Conservation (phyloP, 2,329 filamentous ascomycete genomes). For the Colletotrichum eremochloae region DNA sequence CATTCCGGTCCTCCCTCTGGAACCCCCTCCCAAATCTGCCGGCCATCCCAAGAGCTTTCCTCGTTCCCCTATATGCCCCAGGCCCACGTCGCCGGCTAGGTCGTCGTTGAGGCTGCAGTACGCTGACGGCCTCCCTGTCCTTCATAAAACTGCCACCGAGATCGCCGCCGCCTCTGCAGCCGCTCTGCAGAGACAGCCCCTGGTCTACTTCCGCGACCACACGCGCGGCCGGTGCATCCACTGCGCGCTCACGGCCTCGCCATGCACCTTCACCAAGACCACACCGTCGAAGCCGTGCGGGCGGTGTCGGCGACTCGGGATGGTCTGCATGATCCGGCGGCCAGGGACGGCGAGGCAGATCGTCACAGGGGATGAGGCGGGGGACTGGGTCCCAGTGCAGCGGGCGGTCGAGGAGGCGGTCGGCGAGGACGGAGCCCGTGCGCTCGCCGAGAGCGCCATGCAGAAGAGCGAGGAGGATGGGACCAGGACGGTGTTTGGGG, state of each 20-base stretch:
- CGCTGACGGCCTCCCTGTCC: constrained; percentile 9
- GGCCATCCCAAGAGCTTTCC: background rate
- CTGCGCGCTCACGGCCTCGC: constrained; percentile 11
- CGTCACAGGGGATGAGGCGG: background rate
- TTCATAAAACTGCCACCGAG: background rate
- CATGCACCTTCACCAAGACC: constrained; percentile 14
- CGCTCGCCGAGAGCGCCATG: constrained; percentile 1
- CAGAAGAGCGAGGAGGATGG: background rate
- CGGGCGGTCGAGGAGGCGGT: background rate
- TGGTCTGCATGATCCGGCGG: constrained; percentile 10
- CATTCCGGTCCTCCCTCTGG: background rate
- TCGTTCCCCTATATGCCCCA: background rate
- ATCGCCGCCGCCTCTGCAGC: background rate
- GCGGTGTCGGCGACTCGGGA: constrained; percentile 6
- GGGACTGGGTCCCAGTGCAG: background rate
- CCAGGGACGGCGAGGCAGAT: background rate
- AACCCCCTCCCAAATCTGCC: background rate
- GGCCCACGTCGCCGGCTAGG: background rate
- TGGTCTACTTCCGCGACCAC: background rate
- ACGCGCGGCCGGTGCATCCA: constrained; percentile 23
- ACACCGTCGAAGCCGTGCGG: constrained; percentile 9
- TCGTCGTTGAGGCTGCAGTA: constrained; percentile 8
- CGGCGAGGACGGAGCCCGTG: constrained; percentile 6
- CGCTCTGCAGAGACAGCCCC: background rate
- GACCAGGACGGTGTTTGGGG: constrained; percentile 20